Evolutionary conservation across 345 rosid species (phyloP).

Genomic region (Microcos paniculata): DNA sequence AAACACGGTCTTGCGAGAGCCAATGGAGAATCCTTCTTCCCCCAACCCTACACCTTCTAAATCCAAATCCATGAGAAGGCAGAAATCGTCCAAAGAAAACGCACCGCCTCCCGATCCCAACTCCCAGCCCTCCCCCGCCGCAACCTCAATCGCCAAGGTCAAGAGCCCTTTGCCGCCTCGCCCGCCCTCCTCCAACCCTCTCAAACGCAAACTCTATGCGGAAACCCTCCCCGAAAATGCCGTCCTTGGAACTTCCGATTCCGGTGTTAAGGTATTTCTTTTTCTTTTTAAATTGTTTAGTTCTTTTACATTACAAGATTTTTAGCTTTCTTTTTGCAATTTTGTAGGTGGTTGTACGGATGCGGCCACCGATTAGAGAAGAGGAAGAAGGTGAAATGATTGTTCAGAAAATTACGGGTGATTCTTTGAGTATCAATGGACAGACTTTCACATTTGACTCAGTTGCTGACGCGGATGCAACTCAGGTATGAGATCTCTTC

Average conservation of each 20-base stretch:
- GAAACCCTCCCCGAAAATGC: constrained; percentile 45
- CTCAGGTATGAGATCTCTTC: constrained; percentile 51
- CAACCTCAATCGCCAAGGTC: constrained; percentile 53
- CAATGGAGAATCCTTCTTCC: constrained; percentile 32
- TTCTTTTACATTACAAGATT: background rate
- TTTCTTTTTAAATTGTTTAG: background rate
- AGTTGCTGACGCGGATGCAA: constrained; percentile 69
- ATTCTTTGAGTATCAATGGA: constrained; percentile 69
- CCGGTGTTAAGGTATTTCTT: constrained; percentile 64
- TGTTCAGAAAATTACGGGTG: constrained; percentile 56
- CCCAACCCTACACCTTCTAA: constrained; percentile 47
- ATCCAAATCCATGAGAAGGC: constrained; percentile 45
- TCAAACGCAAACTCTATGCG: constrained; percentile 73
- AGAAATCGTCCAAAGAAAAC: constrained; percentile 69
- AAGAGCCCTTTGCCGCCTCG: constrained; percentile 81
- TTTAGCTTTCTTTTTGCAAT: background rate
- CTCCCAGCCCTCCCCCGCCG: constrained; percentile 25
- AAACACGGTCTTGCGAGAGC: constrained; percentile 56
- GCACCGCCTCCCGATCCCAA: constrained; percentile 84
- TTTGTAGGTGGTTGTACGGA: constrained; percentile 76
- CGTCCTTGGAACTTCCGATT: constrained; percentile 41
- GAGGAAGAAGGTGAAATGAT: constrained; percentile 75
- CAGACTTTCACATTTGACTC: constrained; percentile 89
- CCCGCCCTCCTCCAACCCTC: constrained; percentile 85
- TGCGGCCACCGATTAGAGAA: constrained; percentile 77